phyloP scores from a whole-genome alignment of 345 rosid genomes.

The Triadica sebifera region DNA sequence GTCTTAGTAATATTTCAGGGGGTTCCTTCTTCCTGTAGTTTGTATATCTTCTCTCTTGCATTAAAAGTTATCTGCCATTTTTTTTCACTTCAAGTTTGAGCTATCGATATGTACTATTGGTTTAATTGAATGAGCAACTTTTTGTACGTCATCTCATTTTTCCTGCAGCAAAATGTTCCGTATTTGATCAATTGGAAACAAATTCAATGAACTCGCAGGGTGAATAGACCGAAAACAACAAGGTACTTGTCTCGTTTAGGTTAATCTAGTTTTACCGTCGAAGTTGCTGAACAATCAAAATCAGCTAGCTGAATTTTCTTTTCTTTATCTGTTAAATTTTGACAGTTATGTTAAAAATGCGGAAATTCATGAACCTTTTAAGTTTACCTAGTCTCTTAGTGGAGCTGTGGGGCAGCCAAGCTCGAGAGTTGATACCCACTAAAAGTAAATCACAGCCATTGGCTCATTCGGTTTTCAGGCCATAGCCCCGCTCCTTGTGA shows the following conservation, averaged over 20 bases:
- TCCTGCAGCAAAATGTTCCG: neutral
- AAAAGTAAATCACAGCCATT: neutral
- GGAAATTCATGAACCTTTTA: too few species aligned
- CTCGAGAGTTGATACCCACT: neutral
- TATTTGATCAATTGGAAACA: neutral
- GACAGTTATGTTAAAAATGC: neutral
- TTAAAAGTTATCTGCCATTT: conserved; percentile 6
- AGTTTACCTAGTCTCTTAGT: neutral
- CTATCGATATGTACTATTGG: neutral
- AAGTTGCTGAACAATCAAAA: conserved; percentile 23
- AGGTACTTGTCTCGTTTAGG: conserved; percentile 1
- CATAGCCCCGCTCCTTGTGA: conserved; percentile 13
- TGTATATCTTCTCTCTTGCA: conserved; percentile 25
- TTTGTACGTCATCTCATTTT: neutral
- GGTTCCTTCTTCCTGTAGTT: neutral
- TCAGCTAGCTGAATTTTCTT: neutral
- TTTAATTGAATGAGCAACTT: neutral
- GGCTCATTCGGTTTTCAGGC: conserved; percentile 3
- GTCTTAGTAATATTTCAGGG: neutral
- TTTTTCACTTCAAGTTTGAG: neutral
- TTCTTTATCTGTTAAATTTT: neutral
- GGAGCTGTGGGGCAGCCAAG: neutral
- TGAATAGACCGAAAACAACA: neutral
- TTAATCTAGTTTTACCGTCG: neutral
- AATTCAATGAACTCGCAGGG: conserved; percentile 8